phyloP scores from a whole-genome alignment of 2,329 filamentous ascomycete genomes.

The Fusarium sp. region DNA sequence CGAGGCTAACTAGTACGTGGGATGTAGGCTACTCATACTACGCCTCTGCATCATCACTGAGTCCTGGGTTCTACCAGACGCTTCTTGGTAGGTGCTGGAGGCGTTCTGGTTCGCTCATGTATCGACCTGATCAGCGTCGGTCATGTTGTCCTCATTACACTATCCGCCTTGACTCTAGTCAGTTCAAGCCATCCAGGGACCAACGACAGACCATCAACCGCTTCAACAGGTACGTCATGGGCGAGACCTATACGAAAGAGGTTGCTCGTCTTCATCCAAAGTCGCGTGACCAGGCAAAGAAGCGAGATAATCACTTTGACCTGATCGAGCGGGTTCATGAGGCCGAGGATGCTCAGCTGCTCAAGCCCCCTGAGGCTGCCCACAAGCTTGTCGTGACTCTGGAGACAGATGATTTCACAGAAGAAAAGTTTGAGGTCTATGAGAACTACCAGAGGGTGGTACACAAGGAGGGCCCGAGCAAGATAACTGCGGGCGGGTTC shows the following conservation, averaged over 20 bases:
- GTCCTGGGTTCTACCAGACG: slow-evolving; percentile 75
- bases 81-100: slow-evolving; percentile 84
- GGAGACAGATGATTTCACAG: slow-evolving; percentile 76
- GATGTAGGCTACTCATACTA: slow-evolving; percentile 79
- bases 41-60: slow-evolving; percentile 70
- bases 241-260: slow-evolving; percentile 74
- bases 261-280: slow-evolving; percentile 73
- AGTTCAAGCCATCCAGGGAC: slow-evolving; percentile 75
- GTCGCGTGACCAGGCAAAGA: slow-evolving; percentile 73
- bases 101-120: slow-evolving; percentile 77
- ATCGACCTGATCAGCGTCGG: slow-evolving; percentile 80
- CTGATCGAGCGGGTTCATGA: slow-evolving; percentile 77
- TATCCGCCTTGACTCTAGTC: slow-evolving; percentile 75
- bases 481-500: slow-evolving; percentile 74
- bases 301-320: slow-evolving; percentile 75
- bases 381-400: slow-evolving; percentile 78
- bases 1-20: slow-evolving; percentile 41
- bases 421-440: slow-evolving; percentile 81
- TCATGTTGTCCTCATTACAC: slow-evolving; percentile 96
- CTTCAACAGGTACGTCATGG: slow-evolving; percentile 79
- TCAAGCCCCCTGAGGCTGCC: slow-evolving; percentile 71
- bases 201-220: slow-evolving; percentile 82
- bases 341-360: slow-evolving; percentile 68
- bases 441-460: slow-evolving; percentile 81
- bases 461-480: slow-evolving; percentile 72